These are phyloP conservation scores for Graphilbum ipis-grandicollis DNA, from an alignment of 2,329 filamentous ascomycete species.

Conservation along the genomic window DNA sequence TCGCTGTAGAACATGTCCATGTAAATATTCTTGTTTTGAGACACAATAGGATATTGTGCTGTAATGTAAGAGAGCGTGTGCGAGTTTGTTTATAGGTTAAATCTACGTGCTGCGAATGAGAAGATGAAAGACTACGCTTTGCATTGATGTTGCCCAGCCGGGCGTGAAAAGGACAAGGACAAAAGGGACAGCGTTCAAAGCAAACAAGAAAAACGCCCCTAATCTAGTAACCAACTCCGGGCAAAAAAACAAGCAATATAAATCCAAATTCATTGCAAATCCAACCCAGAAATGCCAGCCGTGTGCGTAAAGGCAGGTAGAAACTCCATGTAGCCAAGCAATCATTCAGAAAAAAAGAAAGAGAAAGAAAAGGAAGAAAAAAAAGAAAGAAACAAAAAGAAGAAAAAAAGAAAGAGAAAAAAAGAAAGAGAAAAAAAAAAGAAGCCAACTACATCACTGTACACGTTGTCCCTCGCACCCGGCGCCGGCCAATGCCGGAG, in stretches of 20 bases:
- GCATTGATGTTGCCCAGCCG: too few species aligned
- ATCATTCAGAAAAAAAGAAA: background rate
- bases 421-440: background rate
- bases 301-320: too few species aligned
- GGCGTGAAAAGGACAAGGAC: background rate
- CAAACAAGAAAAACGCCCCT: background rate
- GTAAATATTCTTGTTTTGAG: too few species aligned
- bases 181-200: background rate
- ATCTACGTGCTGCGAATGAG: too few species aligned
- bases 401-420: background rate
- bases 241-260: background rate
- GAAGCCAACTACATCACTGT: slow-evolving; percentile 10
- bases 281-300: too few species aligned
- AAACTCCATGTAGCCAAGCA: too few species aligned
- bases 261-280: too few species aligned
- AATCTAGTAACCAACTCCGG: background rate
- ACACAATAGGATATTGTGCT: too few species aligned
- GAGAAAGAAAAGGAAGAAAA: background rate
- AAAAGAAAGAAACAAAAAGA: background rate
- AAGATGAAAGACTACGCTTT: too few species aligned
- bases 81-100: too few species aligned
- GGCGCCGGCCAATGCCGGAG: slow-evolving; percentile 16
- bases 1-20: too few species aligned
- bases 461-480: slow-evolving; percentile 11
- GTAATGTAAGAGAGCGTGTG: too few species aligned